Evolutionary conservation across 768 basidiomycete genomes (phyloP), one percentile per base, ranked within the genome.

Genomic region (Austroboletus eburneus): DNA sequence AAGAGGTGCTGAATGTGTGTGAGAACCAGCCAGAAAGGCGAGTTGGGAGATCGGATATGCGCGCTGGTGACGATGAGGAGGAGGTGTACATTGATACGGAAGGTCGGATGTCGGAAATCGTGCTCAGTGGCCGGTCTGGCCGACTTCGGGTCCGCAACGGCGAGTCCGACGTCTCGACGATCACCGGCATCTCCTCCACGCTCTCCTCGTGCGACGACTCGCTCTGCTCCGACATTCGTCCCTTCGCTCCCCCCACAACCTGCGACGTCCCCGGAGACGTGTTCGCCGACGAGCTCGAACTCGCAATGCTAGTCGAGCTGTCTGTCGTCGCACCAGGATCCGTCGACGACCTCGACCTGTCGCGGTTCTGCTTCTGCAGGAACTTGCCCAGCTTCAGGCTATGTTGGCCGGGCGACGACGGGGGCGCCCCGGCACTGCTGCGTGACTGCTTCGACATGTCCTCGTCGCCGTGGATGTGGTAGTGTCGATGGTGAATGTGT

Each of bases 21-120:
- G 83, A 78, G 66, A 90, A 77, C 87, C 88, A 87, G 55, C 87
- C 86, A 0, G 86, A 82, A 37, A 90, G 78, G 0, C 88, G 76
- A 13, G 80, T 82, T 2, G 87, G 83, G 24, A 90, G 74, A 69
- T 88, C 85, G 51, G 77, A 70, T 50, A 87, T 76, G 44, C 79
- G 75, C 13, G 72, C 61, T 37, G 68, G 66, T 32, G 77, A 74
- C 16, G 71, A 66, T 32, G 77, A 74, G n/a, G 71, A 67, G 46
- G 70, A 56, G 24, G 74, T 68, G 39, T 76, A 76, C 49, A 75
- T 69, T 50, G 76, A 74, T 49, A 73, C 66, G 22, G 70, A 58
- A 38, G 69, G 71, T 57, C 69, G 72, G 55, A 72, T 67, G 46
- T 73, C 69, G 24, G 71, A 69, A 9, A 68, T 69, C 16, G 68